A percentile compares a stretch with the other conserved stretches of the same genome.
Conservation (phyloP, 805 yeast genomes). For the Cyberlindnera euphorbiiphila region DNA sequence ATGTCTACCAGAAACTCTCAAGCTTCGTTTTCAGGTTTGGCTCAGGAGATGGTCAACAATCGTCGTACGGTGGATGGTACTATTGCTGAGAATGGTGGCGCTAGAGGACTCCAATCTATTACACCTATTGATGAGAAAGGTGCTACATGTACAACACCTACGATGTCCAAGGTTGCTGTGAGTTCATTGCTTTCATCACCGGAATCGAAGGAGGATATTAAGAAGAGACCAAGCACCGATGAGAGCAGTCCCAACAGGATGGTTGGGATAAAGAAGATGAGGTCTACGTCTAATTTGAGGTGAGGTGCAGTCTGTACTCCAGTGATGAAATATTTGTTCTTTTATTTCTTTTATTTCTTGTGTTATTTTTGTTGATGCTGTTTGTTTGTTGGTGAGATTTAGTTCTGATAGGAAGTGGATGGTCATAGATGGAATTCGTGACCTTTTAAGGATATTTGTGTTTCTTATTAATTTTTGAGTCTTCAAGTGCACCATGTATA, state of each 20-base stretch:
- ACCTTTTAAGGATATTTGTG: too few species aligned
- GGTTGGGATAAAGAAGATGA: conserved; percentile 10
- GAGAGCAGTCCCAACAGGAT: background rate
- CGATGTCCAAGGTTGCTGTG: conserved; percentile 17
- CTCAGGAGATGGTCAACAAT: conserved; percentile 3
- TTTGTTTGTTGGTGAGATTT: too few species aligned
- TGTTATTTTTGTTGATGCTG: background rate
- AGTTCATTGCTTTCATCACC: conserved; percentile 22
- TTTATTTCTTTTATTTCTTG: background rate
- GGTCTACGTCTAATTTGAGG: conserved; percentile 5
- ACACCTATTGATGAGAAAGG: background rate
- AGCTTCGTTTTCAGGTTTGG: conserved; percentile 16
- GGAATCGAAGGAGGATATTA: conserved; percentile 3
- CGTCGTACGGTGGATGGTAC: background rate
- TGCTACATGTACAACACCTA: background rate
- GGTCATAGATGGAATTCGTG: too few species aligned
- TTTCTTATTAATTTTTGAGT: too few species aligned
- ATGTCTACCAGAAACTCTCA: conserved; percentile 25
- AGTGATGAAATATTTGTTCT: background rate
- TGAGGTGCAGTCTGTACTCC: background rate
- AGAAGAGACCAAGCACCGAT: conserved; percentile 3
- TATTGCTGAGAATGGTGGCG: background rate
- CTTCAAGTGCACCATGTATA: too few species aligned
- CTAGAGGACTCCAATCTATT: too few species aligned
- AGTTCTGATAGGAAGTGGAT: too few species aligned